Base-by-base conservation (phyloP, 2,329 filamentous ascomycete genomes). In the Sarocladiaceae sp. region DNA sequence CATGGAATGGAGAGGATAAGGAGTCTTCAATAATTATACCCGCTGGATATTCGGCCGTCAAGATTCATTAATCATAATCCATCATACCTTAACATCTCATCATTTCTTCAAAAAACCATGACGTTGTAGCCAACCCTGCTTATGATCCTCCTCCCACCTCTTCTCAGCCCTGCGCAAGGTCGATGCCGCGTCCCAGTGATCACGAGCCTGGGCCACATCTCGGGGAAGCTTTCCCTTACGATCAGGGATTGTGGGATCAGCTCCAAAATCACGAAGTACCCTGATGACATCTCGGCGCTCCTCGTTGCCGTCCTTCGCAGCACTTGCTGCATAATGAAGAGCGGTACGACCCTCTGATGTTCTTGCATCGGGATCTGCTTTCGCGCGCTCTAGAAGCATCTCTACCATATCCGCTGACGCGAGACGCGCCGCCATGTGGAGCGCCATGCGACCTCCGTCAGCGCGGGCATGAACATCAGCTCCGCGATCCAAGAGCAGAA, bases 151-250 rank as follows among this genome's bases (percentile, higher is more conserved):
- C 44, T 65, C 62, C 65, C 65, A 67, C n/a, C 52, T 61, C 54
- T 64, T 62, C 58, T 67, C 65, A 0, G 65, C 64, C 48, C 65
- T 57, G n/a, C 64, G 58, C 54, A 67, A 26, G 13, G 64, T 66
- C 8, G 63, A 54, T 37, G 65, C 63, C 13, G 60, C 64, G 51
- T 67, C 64, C 63, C 64, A 66, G 13, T 59, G 59, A 5, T 65
- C 63, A 39, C 64, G 59, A 51, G 55, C 64, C 57, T 67, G 63
- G 15, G 65, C 65, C n/a, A 64, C 48, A 51, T 66, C 64, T 28
- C 65, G 55, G 44, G 65, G 51, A 39, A 62, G 63, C 35, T 62
- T 57, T 1, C 62, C 60, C 51, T 58, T 62, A 10, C 42, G 54
- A 46, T 66, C 64, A 28, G 58, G 44, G 2, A 60, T 49, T 4